Base-by-base conservation (phyloP, 116 monocot species). In the Cymodocea nodosa region DNA sequence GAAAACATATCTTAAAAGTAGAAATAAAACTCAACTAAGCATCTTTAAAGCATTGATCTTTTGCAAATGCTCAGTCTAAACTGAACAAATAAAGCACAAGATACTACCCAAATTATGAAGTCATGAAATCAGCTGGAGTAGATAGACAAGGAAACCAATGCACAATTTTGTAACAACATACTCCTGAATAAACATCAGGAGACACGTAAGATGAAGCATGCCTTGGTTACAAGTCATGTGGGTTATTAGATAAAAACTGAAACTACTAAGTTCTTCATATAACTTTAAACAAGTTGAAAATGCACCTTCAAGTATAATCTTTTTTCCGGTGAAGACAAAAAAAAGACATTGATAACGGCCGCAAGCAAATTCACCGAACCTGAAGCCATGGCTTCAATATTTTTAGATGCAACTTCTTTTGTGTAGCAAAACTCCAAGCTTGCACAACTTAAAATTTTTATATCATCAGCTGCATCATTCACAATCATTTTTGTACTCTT, bases 281-380 rank as follows among this genome's bases (percentile, higher is more conserved):
- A 59, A 39, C 14, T 37, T 17, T 12, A 23, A 22, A 35, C 11
- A 20, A 40, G 20, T 12, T 44, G 68, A 15, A 24, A 62, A 37
- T 51, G 55, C 17, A 95, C 94, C 94, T 95, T 95, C 39, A 90
- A 24, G 23, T 20, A 68, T 65, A 59, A 49, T 60, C 79, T 79
- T 55, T 81, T 90, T 66, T 90, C 83, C 16, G 79, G 64, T 50
- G 85, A 19, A 51, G 87, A 87, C 67, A 68, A 62, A 57, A 83
- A 78, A 68, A 87, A 95, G 53, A 81, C 63, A 67, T 85, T 83
- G 40, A 76, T 51, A 59, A 90, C 62, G 63, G 70, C 60, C 55
- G 69, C 64, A 63, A 95, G 68, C 23, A 95, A 59, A 56, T 83
- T 81, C 73, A 83, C 67, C 8, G 94, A 87, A 72, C 59, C 70